Conservation (phyloP, 331 rosid species). For the Stylosanthes scabra region DNA sequence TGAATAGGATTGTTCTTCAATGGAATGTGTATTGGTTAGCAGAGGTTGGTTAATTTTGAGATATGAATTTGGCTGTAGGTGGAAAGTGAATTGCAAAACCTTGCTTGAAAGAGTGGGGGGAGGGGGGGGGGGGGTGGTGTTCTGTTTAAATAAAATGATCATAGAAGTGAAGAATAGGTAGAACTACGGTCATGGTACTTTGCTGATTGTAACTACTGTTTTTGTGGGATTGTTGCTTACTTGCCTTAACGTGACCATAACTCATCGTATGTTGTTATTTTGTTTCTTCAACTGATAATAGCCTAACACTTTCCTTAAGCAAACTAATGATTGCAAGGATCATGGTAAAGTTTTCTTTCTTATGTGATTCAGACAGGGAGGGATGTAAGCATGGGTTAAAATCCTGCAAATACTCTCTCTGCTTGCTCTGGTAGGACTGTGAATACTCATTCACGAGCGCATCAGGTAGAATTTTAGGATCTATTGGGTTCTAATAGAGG, state of each 20-base stretch:
- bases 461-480: too few relatives aligned
- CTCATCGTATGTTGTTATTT: not conserved
- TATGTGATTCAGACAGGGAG: not conserved
- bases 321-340: not conserved
- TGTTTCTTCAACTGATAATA: slow-evolving; percentile 2
- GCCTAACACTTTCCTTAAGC: not conserved
- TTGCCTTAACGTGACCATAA: not conserved
- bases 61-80: not conserved
- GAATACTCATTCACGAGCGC: too few relatives aligned
- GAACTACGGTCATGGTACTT: not conserved
- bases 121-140: too few relatives aligned
- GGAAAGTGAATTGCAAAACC: slow-evolving; percentile 6
- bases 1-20: not conserved
- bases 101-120: too few relatives aligned
- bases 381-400: not conserved
- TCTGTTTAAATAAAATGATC: not conserved
- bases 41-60: slow-evolving; percentile 13
- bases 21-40: not conserved
- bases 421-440: too few relatives aligned
- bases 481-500: too few relatives aligned
- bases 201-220: slow-evolving; percentile 9
- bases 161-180: too few relatives aligned
- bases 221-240: slow-evolving; percentile 7
- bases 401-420: too few relatives aligned
- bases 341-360: not conserved